A percentile compares a stretch with the other conserved stretches of the same genome.
phyloP scores from a whole-genome alignment of 2,329 filamentous ascomycete species.

The Chaetothyriales sp. region DNA sequence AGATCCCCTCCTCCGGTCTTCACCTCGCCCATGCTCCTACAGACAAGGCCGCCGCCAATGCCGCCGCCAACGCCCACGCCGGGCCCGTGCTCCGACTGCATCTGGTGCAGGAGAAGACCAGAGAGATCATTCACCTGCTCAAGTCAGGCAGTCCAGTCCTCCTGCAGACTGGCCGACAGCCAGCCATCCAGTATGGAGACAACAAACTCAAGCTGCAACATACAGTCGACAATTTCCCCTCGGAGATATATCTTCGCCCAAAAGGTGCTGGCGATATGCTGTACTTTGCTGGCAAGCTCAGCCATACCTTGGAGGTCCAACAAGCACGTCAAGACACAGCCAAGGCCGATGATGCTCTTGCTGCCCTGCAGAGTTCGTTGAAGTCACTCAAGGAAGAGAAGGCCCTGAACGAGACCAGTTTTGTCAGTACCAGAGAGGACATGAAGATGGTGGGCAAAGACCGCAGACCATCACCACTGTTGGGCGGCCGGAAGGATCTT shows the following conservation, averaged over 20 bases:
- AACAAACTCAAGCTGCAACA: slow-evolving; percentile 41
- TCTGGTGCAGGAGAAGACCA: slow-evolving; percentile 29
- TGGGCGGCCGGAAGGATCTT: slow-evolving; percentile 23
- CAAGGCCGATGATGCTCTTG: slow-evolving; percentile 44
- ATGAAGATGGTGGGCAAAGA: slow-evolving; percentile 14
- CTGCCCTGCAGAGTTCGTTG: slow-evolving; percentile 43
- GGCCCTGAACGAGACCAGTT: slow-evolving; percentile 40
- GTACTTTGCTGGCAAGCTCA: slow-evolving; percentile 42
- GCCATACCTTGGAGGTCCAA: slow-evolving; percentile 41
- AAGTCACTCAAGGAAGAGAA: slow-evolving; percentile 45
- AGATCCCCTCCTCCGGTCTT: slow-evolving; percentile 11
- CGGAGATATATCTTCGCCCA: slow-evolving; percentile 41
- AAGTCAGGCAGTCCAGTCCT: slow-evolving; percentile 29
- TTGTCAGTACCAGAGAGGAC: slow-evolving; percentile 26
- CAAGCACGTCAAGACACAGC: slow-evolving; percentile 40
- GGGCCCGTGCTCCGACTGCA: slow-evolving; percentile 33
- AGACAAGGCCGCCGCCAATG: neutral
- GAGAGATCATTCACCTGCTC: slow-evolving; percentile 31
- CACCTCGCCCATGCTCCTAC: slow-evolving; percentile 4
- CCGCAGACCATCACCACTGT: slow-evolving; percentile 20
- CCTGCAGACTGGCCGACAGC: slow-evolving; percentile 33
- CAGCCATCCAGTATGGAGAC: slow-evolving; percentile 43
- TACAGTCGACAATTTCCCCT: slow-evolving; percentile 37
- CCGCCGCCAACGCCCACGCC: slow-evolving; percentile 22
- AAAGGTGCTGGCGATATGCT: slow-evolving; percentile 28